Evolutionary conservation across 2,329 filamentous ascomycete species (phyloP).

Genomic region (Ascosphaera pollenicola): DNA sequence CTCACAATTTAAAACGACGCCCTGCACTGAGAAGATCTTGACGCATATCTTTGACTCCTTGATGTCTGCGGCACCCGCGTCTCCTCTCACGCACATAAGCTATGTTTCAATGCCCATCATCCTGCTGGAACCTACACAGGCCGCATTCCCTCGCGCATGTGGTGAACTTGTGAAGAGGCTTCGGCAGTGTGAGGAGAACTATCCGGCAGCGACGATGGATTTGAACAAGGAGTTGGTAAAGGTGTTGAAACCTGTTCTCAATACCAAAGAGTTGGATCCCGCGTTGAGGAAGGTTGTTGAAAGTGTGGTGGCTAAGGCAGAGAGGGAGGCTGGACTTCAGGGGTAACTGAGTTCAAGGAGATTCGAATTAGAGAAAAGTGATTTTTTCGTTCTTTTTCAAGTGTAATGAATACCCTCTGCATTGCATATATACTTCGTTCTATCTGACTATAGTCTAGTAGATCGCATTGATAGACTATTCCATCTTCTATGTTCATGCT

Average conservation of each 20-base stretch:
- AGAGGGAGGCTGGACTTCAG: constrained; percentile 7
- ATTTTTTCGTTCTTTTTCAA: too few relatives aligned
- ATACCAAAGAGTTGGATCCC: constrained; percentile 27
- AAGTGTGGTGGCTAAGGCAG: constrained; percentile 16
- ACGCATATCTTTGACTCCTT: constrained; percentile 45
- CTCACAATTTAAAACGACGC: constrained; percentile 41
- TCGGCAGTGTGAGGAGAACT: constrained; percentile 25
- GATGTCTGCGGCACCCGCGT: constrained; percentile 38
- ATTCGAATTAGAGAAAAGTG: too few relatives aligned
- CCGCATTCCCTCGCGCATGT: constrained; percentile 52
- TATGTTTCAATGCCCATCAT: constrained; percentile 49
- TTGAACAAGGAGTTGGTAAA: constrained; percentile 26
- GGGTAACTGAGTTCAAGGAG: too few relatives aligned
- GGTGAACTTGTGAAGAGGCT: constrained; percentile 41
- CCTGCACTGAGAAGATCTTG: constrained; percentile 43
- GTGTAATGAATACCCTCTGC: too few relatives aligned
- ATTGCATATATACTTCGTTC: too few relatives aligned
- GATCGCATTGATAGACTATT: too few relatives aligned
- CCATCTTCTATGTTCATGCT: too few relatives aligned
- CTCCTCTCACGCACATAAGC: constrained; percentile 45
- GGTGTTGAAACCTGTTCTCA: constrained; percentile 26
- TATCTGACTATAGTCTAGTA: too few relatives aligned
- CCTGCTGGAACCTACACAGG: constrained; percentile 37
- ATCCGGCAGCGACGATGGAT: constrained; percentile 9
- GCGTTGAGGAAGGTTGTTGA: constrained; percentile 30